Base-by-base conservation (phyloP, 495 filamentous ascomycete genomes). In the Cercophora newfieldiana region DNA sequence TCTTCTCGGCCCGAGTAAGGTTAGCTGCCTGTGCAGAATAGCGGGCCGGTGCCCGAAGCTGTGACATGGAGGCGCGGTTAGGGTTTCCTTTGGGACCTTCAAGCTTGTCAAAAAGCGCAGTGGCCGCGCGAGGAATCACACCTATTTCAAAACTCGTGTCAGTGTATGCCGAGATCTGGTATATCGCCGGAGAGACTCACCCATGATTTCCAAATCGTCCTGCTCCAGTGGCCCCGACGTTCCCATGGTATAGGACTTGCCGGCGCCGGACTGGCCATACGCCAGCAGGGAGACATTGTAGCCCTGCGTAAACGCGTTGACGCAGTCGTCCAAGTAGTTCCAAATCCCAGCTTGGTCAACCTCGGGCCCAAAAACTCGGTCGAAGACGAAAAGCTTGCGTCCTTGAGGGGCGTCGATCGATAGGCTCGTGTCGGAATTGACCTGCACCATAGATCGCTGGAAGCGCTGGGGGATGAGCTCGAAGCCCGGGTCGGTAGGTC, bases 241-340 rank as follows among this genome's bases (percentile, higher is more conserved):
- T 48, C 95, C 95, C 95, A 99, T 99, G 0, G 95, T 99, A 75
- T 97, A 98, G 1, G 95, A 99, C 79, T 99, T 99, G 71, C 95
- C 95, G n/a, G 95, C 93, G 44, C 95, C 95, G n/a, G 95, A 99
- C 81, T 99, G 95, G 69, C 95, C 95, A 71, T 99, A 99, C 48
- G 95, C 95, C 67, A 99, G 84, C 55, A 99, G 87, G 14, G 95
- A 99, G 69, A 99, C 95, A 89, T 99, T 99, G 83, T 97, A 99
- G 47, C 95, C 95, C 75, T 97, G 91, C 7, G 96, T 76, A 76
- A 99, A 99, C 1, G 93, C 93, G 75, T 83, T 86, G 63, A 97
- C 90, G 73, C 93, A 96, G 66, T 98, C 96, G 69, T 85, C 86
- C 33, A 99, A 80, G 71, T 99, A 99, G 24, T 96, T 91, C 93